phyloP scores from a whole-genome alignment of 805 yeast genomes.

The Lachancea sp. region DNA sequence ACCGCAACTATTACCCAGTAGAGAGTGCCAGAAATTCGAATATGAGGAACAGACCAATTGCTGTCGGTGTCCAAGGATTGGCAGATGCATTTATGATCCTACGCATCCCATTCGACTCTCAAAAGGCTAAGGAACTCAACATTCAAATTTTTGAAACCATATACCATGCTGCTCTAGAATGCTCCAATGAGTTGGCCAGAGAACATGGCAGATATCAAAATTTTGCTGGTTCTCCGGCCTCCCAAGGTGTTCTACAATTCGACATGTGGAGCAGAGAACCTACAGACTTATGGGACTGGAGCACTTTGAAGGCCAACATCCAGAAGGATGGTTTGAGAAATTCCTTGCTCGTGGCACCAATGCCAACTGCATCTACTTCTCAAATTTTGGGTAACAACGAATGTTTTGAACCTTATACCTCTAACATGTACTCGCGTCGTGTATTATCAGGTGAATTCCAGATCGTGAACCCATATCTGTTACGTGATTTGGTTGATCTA shows the following conservation, averaged over 20 bases:
- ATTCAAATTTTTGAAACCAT: conserved; percentile 89
- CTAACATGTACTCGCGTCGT: conserved; percentile 85
- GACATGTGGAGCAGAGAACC: conserved; percentile 85
- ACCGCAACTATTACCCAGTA: conserved; percentile 79
- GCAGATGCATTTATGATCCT: conserved; percentile 82
- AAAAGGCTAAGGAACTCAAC: conserved; percentile 69
- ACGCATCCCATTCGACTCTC: conserved; percentile 80
- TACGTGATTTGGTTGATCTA: conserved; percentile 72
- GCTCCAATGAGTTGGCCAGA: conserved; percentile 74
- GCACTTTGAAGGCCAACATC: conserved; percentile 52
- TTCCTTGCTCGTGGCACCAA: conserved; percentile 84
- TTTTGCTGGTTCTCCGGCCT: conserved; percentile 83
- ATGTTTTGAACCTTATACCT: conserved; percentile 94
- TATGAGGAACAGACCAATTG: conserved; percentile 82
- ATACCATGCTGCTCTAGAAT: conserved; percentile 87
- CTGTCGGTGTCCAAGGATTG: conserved; percentile 96
- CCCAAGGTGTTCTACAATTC: conserved; percentile 75
- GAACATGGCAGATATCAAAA: conserved; percentile 63
- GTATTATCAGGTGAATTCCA: conserved; percentile 92
- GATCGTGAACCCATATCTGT: conserved; percentile 79
- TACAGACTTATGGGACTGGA: conserved; percentile 84
- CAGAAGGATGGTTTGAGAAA: conserved; percentile 67
- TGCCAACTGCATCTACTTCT: conserved; percentile 98
- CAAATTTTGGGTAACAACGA: conserved; percentile 91
- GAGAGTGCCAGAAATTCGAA: conserved; percentile 70